Percentiles rank a stretch among this genome's conserved stretches.
phyloP scores from a whole-genome alignment of 208 protist species.

The Wallacemonas collosoma region DNA sequence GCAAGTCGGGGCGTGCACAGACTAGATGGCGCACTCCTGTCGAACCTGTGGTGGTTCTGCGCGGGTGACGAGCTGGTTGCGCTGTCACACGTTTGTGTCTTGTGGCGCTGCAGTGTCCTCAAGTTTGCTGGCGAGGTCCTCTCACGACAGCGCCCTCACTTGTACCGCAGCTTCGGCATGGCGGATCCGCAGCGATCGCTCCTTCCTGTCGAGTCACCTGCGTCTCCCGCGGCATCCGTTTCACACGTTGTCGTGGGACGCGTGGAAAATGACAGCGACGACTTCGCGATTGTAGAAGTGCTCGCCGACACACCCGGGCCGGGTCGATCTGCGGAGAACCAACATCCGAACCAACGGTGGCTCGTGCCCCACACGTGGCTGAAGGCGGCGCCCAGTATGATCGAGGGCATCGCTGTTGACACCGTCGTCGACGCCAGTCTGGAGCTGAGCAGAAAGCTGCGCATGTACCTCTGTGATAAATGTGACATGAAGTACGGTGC shows the following conservation, averaged over 20 bases:
- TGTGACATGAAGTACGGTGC: slow-evolving; percentile 55
- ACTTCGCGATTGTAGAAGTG: slow-evolving; percentile 25
- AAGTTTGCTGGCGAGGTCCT: slow-evolving; percentile 17
- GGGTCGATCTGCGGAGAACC: neutral
- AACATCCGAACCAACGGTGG: neutral
- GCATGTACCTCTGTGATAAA: slow-evolving; percentile 76
- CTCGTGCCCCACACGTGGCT: slow-evolving; percentile 14
- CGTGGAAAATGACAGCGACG: slow-evolving; percentile 7
- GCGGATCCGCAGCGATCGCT: neutral
- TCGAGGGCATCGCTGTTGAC: slow-evolving; percentile 23
- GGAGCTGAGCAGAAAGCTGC: slow-evolving; percentile 56
- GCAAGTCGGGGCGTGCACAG: no score
- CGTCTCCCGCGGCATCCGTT: neutral
- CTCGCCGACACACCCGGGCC: no score
- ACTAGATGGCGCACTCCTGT: neutral
- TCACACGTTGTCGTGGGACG: neutral
- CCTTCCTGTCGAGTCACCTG: no score
- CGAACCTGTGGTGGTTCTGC: neutral
- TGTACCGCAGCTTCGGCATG: slow-evolving; percentile 13
- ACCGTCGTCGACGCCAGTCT: slow-evolving; percentile 45
- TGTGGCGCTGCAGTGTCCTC: slow-evolving; percentile 23
- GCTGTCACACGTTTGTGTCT: slow-evolving; percentile 31
- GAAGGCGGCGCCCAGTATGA: neutral
- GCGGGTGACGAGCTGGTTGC: neutral
- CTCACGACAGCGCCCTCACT: neutral